These are phyloP conservation scores for Gloeopeniophorella convolvens DNA, from an alignment of 768 basidiomycete genomes.

Conservation along the genomic window DNA sequence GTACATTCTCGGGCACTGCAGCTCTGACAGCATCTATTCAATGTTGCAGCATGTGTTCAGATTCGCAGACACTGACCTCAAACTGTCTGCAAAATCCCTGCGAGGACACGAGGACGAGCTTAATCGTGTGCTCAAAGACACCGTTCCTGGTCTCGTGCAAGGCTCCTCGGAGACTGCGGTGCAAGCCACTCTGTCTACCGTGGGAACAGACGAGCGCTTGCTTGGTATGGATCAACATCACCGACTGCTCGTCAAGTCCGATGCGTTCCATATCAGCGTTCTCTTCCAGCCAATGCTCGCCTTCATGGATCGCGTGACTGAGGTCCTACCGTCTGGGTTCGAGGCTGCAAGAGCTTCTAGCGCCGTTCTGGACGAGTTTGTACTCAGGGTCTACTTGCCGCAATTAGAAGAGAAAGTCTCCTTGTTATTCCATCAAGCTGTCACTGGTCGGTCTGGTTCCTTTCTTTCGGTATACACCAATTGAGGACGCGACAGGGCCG, in stretches of 20 bases:
- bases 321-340: conserved; percentile 64
- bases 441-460: conserved; percentile 47
- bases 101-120: conserved; percentile 80
- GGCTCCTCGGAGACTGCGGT: conserved; percentile 55
- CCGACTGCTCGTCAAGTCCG: conserved; percentile 76
- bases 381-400: conserved; percentile 86
- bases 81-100: conserved; percentile 59
- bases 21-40: neutral
- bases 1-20: neutral
- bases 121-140: conserved; percentile 74
- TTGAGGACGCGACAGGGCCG: conserved; percentile 42
- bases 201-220: conserved; percentile 68
- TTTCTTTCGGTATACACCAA: neutral
- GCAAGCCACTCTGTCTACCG: conserved; percentile 52
- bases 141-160: conserved; percentile 90
- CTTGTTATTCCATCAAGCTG: conserved; percentile 76
- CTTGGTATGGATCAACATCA: conserved; percentile 74
- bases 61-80: conserved; percentile 84
- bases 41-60: conserved; percentile 70
- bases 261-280: conserved; percentile 90
- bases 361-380: conserved; percentile 84
- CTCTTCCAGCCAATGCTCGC: conserved; percentile 91
- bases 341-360: conserved; percentile 63
- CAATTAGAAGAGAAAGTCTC: conserved; percentile 94
- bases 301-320: conserved; percentile 69